Base-by-base conservation (phyloP, 192 early-diverging fungal genomes). In the Rhizoclosmatium sp. region DNA sequence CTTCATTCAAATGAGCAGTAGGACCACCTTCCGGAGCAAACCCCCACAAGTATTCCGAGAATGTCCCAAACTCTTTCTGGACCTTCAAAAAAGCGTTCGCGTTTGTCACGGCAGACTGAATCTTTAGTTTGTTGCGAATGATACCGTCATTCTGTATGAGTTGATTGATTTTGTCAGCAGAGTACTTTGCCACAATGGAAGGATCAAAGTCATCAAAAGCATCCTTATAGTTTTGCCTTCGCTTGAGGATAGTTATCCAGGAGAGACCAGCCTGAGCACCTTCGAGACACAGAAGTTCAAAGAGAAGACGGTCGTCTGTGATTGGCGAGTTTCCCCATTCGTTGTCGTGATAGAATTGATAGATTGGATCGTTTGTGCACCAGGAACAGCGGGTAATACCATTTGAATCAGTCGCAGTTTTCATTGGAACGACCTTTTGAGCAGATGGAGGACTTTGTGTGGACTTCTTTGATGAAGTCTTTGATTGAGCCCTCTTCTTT, bases 11-110 rank as follows among this genome's bases (percentile, higher is more conserved):
- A 2, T 66, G 14, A 23, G 45, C 40, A n/a, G 44, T 47, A 7
- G 60, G 60, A 19, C 60, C 23, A 9, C 54, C 54, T 3, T 44
- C 56, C 14, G 64, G 60, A 44, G 78, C 65, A 67, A 80, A 80
- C n/a, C 21, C 31, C 78, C 78, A 72, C 7, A 80, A 42, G 47
- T 78, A 80, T 47, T 79, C 21, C 31, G 44, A 78, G 61, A 80
- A 80, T 12, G 60, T 56, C 44, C 76, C 78, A 80, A 79, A 80
- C 40, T 80, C 78, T 16, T 79, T 47, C 64, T 72, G 76, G 21
- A 80, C 59, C 12, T 60, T 65, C 47, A 80, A 66, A 64, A 80
- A 80, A 2, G 59, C 71, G n/a, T 61, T 65, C 10, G 78, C 78
- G 59, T 80, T 80, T 47, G 39, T 39, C 1, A 80, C 42, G 54